Evolutionary conservation across 108 stramenopile species (phyloP).

Genomic region (Nitzschia sp.): DNA sequence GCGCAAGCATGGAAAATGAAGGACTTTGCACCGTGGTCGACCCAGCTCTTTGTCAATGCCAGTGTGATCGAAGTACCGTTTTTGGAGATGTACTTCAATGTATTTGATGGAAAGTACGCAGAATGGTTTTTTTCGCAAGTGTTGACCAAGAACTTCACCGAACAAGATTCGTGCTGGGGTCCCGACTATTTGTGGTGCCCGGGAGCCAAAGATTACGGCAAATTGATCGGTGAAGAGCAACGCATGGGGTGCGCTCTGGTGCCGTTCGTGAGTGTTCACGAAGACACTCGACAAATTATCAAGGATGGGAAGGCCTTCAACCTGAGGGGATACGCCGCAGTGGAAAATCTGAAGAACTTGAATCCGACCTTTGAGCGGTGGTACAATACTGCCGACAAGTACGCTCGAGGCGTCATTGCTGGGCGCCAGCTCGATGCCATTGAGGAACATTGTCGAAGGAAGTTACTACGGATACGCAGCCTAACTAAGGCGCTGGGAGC

Average conservation of each 20-base stretch:
- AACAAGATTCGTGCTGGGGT: conserved; percentile 24
- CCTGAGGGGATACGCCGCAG: conserved; percentile 2
- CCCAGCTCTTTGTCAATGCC: conserved; percentile 1
- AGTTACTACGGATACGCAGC: background rate
- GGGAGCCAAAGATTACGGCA: conserved; percentile 9
- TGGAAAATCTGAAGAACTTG: background rate
- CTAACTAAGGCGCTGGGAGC: too few species aligned
- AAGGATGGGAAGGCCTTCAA: conserved; percentile 18
- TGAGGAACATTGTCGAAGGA: background rate
- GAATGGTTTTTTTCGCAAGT: conserved; percentile 27
- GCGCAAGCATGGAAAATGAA: conserved; percentile 13
- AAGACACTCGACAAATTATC: conserved; percentile 16
- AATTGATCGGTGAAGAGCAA: background rate
- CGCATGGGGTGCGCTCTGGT: conserved; percentile 11
- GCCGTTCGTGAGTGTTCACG: conserved; percentile 15
- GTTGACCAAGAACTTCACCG: conserved; percentile 4
- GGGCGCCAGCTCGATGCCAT: conserved; percentile 8
- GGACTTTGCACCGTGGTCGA: conserved; percentile 1
- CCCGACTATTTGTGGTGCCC: conserved; percentile 23
- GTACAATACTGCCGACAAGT: background rate
- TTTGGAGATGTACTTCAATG: conserved; percentile 28
- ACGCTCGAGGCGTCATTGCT: conserved; percentile 19
- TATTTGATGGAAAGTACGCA: conserved; percentile 27
- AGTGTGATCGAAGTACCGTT: conserved; percentile 11
- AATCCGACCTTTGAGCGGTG: conserved; percentile 5